A percentile compares a stretch with the other conserved stretches of the same genome.
phyloP scores from a whole-genome alignment of 2,329 filamentous ascomycete species.

The Penicillium thymicola region DNA sequence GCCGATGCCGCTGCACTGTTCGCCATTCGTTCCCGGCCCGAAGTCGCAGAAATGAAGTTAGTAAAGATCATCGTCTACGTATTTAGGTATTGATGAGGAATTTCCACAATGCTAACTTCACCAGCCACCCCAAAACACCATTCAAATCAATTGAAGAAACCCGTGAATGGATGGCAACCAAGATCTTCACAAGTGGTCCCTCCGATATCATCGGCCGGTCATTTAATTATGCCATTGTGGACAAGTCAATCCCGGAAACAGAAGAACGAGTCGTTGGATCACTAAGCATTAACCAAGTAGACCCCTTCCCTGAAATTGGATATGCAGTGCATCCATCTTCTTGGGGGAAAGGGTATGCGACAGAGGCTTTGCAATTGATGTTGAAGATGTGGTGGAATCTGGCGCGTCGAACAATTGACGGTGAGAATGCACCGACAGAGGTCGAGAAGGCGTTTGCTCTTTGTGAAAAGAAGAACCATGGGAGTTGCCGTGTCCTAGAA shows the following conservation, averaged over 20 bases:
- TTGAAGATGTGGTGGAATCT: slow-evolving; percentile 27
- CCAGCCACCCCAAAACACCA: slow-evolving; percentile 23
- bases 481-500: slow-evolving; percentile 18
- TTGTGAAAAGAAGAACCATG: slow-evolving; percentile 17
- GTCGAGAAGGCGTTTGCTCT: slow-evolving; percentile 22
- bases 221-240: slow-evolving; percentile 22
- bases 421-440: not conserved
- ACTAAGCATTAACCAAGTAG: slow-evolving; percentile 20
- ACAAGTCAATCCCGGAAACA: slow-evolving; percentile 15
- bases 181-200: slow-evolving; percentile 19
- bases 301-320: slow-evolving; percentile 25
- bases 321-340: slow-evolving; percentile 23
- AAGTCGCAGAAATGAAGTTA: slow-evolving; percentile 26
- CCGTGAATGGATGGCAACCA: slow-evolving; percentile 23
- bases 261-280: slow-evolving; percentile 20
- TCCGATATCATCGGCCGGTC: slow-evolving; percentile 19
- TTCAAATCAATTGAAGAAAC: slow-evolving; percentile 23
- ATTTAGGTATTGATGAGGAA: not conserved
- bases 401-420: not conserved
- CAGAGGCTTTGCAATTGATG: slow-evolving; percentile 24
- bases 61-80: not conserved
- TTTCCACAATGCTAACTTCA: not conserved
- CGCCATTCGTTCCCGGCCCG: slow-evolving; percentile 23
- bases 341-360: slow-evolving; percentile 30
- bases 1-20: slow-evolving; percentile 21